These are phyloP conservation scores for Acanthamoeba royreba DNA, from an alignment of 208 protist species.

Conservation along the genomic window DNA sequence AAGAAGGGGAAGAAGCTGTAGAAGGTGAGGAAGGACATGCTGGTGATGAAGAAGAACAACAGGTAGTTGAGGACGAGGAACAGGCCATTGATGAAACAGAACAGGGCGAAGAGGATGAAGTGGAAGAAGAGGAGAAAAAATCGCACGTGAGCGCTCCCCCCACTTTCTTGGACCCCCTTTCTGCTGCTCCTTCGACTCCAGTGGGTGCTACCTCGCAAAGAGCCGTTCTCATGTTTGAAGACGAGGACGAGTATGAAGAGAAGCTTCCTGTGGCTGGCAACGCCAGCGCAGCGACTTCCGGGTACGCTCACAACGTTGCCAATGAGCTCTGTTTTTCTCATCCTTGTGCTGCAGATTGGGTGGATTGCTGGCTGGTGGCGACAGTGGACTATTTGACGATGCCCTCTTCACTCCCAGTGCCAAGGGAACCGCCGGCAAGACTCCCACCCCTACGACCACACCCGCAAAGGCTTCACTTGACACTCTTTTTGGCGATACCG, in stretches of 20 bases:
- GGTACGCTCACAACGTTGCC: not conserved
- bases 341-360: not conserved
- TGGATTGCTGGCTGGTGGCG: not conserved
- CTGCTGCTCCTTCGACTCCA: not conserved
- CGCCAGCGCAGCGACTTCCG: not conserved
- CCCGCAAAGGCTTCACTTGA: not conserved
- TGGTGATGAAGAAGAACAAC: not conserved
- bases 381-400: not conserved
- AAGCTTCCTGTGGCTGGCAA: not conserved
- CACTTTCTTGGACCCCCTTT: not conserved
- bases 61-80: not conserved
- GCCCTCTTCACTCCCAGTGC: not conserved
- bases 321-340: not conserved
- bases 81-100: not conserved
- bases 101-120: not conserved
- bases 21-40: not conserved
- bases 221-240: not conserved
- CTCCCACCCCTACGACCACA: not conserved
- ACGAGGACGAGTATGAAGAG: not conserved
- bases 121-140: not conserved
- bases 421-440: not conserved
- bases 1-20: not conserved
- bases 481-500: not conserved
- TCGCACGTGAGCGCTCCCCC: not conserved
- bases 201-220: not conserved